A percentile compares a stretch with the other conserved stretches of the same genome.
phyloP scores from a whole-genome alignment of 192 early-diverging fungal species.

The Coemansia umbellata region DNA sequence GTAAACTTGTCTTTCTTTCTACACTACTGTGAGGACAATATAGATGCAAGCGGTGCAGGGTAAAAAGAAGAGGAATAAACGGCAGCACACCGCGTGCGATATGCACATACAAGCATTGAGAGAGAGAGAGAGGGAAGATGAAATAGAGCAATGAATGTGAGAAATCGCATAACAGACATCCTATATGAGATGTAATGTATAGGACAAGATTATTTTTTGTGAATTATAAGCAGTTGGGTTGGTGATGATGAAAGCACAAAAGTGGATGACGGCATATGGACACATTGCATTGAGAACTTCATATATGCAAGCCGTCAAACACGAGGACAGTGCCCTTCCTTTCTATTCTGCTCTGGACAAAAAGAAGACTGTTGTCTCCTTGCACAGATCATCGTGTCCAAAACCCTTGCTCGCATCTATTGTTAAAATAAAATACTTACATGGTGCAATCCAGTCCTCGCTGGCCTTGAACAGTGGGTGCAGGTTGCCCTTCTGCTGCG shows the following conservation, averaged over 20 bases:
- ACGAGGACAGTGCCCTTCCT: not conserved
- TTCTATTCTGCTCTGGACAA: not conserved
- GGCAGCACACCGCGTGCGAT: not conserved
- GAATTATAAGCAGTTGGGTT: slow-evolving; percentile 1
- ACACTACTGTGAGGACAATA: not conserved
- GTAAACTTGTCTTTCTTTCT: not conserved
- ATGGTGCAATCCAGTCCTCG: slow-evolving; percentile 49
- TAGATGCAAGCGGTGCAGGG: not conserved
- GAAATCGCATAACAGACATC: too few species aligned
- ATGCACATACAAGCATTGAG: not conserved
- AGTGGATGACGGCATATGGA: too few species aligned
- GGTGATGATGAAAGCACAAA: too few species aligned
- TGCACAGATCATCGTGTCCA: not conserved
- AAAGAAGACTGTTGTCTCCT: not conserved
- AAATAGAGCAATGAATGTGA: not conserved
- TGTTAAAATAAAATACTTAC: slow-evolving; percentile 21
- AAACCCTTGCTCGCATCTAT: not conserved
- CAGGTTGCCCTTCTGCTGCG: slow-evolving; percentile 24
- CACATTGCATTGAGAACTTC: slow-evolving; percentile 16
- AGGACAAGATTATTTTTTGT: too few species aligned
- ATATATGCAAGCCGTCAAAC: slow-evolving; percentile 35
- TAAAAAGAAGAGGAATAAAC: not conserved
- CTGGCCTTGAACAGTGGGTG: slow-evolving; percentile 44
- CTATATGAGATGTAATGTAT: too few species aligned
- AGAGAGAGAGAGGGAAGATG: not conserved